These are phyloP conservation scores for Tardiomyces depauwii DNA, from an alignment of 1,139 yeast species.

Conservation along the genomic window DNA sequence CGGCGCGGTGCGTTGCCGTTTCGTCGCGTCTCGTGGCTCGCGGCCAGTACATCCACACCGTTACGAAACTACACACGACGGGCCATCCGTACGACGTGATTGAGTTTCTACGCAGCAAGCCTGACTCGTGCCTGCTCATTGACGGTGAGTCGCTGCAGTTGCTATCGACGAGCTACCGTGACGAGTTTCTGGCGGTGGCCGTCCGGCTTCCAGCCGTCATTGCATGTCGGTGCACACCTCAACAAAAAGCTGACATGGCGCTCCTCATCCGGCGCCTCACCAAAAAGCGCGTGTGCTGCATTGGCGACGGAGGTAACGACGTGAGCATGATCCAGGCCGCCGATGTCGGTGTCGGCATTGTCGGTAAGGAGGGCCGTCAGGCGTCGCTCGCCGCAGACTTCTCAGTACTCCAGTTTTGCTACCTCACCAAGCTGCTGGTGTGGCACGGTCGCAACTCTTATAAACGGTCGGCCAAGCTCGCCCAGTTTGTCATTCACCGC, in stretches of 20 bases:
- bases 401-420: slow-evolving; percentile 85
- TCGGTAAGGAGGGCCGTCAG: slow-evolving; percentile 96
- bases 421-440: slow-evolving; percentile 68
- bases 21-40: slow-evolving; percentile 86
- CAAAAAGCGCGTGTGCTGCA: slow-evolving; percentile 87
- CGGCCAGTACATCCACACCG: slow-evolving; percentile 86
- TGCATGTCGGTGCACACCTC: slow-evolving; percentile 98
- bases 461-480: slow-evolving; percentile 86
- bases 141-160: slow-evolving; percentile 87
- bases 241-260: slow-evolving; percentile 96
- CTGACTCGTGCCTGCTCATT: slow-evolving; percentile 70
- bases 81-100: slow-evolving; percentile 53
- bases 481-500: slow-evolving; percentile 93
- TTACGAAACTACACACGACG: slow-evolving; percentile 44
- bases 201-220: slow-evolving; percentile 80
- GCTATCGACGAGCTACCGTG: slow-evolving; percentile 49
- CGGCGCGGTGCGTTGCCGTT: slow-evolving; percentile 93
- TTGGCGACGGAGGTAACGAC: slow-evolving; percentile 99
- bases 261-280: slow-evolving; percentile 63
- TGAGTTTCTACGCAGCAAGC: slow-evolving; percentile 55
- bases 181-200: slow-evolving; percentile 69
- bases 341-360: slow-evolving; percentile 97
- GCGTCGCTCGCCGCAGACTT: slow-evolving; percentile 97
- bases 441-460: slow-evolving; percentile 99
- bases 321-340: slow-evolving; percentile 99